Base-by-base conservation (phyloP, 108 stramenopile species). In the Skeletonema tropicum region DNA sequence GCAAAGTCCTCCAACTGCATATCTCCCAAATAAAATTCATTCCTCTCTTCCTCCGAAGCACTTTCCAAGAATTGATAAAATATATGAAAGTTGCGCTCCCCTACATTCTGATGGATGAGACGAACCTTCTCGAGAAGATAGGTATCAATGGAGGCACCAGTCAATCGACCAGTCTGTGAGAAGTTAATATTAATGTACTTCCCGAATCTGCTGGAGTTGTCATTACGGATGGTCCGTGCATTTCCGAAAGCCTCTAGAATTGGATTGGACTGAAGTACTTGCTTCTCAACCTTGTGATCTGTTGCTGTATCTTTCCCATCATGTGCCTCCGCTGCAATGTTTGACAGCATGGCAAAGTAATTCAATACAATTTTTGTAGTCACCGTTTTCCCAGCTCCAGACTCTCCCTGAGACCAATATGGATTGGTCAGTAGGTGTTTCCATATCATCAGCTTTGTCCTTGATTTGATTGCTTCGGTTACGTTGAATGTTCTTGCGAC, bases 191-290 rank as follows among this genome's bases (percentile, higher is more conserved):
- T 90, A 13, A 93, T 92, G 76, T 87, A 97, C 72, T 95, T 97
- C 31, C 95, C 95, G 61, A 96, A 96, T 3, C 95, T 85, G 25
- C 79, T 82, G 13, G 92, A 93, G 71, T 95, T 95, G 72, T 95
- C 93, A 71, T 95, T 97, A 10, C 95, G 88, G 0, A 89, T 74
- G 7, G 95, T 96, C 55, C 94, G 89, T 42, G 97, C 95, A 65
- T 97, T 97, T 3, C 97, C 97, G 72, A 97, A 97, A 9, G 93
- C 89, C 64, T 97, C 97, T 6, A 97, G 80, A 11, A 97, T 70
- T 8, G 94, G 97, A 71, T 94, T 91, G 45, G 93, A 96, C 63
- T 95, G 86, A 19, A 97, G 65, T 2, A 97, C 88, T 42, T 88
- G 88, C 14, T 82, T 68, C 46, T 82, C 86, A 9, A 89, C 83